phyloP scores from a whole-genome alignment of 352 stramenopile species.

The Pythium utonaiense region DNA sequence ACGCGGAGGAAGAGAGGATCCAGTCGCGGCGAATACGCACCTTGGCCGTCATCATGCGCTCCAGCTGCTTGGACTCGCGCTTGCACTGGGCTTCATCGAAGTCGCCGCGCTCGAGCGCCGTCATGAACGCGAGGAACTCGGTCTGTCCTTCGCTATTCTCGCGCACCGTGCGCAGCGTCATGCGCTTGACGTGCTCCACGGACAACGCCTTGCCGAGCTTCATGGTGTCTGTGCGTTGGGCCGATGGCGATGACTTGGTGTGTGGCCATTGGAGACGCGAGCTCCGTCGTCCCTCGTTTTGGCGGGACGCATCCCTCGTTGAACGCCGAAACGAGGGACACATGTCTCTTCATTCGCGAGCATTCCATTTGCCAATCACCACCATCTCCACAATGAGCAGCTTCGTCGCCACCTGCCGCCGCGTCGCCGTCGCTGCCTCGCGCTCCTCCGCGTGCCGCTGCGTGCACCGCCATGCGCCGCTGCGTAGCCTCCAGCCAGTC shows the following conservation, averaged over 20 bases:
- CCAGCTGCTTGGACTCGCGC: slow-evolving; percentile 75
- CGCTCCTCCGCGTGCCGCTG: background rate
- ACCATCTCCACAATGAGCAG: background rate
- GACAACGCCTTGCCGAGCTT: slow-evolving; percentile 79
- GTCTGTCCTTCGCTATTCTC: slow-evolving; percentile 72
- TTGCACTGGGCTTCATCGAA: slow-evolving; percentile 83
- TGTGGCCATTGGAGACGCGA: slow-evolving; percentile 4
- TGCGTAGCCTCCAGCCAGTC: background rate
- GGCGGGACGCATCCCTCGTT: background rate
- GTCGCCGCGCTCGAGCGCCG: slow-evolving; percentile 76
- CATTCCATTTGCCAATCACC: slow-evolving; percentile 1
- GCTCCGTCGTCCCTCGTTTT: background rate
- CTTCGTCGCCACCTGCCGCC: background rate
- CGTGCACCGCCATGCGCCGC: background rate
- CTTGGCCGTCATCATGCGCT: slow-evolving; percentile 72
- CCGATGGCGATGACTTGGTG: background rate
- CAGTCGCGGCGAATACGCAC: slow-evolving; percentile 20
- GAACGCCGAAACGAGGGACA: background rate
- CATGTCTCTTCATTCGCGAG: background rate
- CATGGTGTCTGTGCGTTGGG: slow-evolving; percentile 35
- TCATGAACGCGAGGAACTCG: slow-evolving; percentile 84
- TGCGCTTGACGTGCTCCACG: slow-evolving; percentile 88
- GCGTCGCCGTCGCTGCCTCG: background rate
- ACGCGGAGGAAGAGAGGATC: background rate
- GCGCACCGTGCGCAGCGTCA: slow-evolving; percentile 83